Conservation (phyloP, 2,329 filamentous ascomycete genomes). For the Teratosphaeria zuluensis region DNA sequence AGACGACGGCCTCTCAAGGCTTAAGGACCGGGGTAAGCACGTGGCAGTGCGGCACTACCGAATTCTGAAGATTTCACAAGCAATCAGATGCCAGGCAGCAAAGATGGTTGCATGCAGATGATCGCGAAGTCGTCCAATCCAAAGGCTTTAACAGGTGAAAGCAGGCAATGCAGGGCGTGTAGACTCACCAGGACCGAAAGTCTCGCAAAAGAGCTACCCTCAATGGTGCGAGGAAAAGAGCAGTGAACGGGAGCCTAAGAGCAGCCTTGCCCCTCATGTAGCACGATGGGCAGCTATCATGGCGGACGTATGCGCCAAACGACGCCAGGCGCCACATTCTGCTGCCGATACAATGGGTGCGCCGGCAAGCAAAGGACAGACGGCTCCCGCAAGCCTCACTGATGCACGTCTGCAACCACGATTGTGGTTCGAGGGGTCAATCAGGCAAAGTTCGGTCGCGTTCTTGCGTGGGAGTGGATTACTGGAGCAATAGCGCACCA, state of each 20-base stretch:
- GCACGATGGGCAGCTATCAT: conserved; percentile 1
- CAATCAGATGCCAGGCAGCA: not conserved
- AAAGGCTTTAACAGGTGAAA: not conserved
- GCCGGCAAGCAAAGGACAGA: not conserved
- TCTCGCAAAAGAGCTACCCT: not conserved
- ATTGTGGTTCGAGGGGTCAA: not conserved
- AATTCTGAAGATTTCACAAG: not conserved
- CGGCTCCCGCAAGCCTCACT: not conserved
- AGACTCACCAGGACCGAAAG: not conserved
- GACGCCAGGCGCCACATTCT: not conserved
- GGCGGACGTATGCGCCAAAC: not conserved
- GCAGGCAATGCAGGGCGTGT: not conserved
- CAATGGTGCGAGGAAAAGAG: not conserved
- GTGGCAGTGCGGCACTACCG: not conserved
- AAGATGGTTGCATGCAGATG: not conserved
- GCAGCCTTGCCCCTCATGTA: conserved; percentile 4
- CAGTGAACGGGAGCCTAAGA: not conserved
- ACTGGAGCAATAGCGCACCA: not conserved
- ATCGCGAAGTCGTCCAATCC: not conserved
- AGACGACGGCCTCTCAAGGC: not conserved
- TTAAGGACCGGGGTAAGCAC: not conserved
- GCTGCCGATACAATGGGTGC: not conserved
- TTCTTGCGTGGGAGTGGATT: not conserved
- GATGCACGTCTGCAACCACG: not conserved
- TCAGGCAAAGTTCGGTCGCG: not conserved